These are phyloP conservation scores for Colletotrichum salicis DNA, from an alignment of 2,329 filamentous ascomycete genomes.

Conservation along the genomic window DNA sequence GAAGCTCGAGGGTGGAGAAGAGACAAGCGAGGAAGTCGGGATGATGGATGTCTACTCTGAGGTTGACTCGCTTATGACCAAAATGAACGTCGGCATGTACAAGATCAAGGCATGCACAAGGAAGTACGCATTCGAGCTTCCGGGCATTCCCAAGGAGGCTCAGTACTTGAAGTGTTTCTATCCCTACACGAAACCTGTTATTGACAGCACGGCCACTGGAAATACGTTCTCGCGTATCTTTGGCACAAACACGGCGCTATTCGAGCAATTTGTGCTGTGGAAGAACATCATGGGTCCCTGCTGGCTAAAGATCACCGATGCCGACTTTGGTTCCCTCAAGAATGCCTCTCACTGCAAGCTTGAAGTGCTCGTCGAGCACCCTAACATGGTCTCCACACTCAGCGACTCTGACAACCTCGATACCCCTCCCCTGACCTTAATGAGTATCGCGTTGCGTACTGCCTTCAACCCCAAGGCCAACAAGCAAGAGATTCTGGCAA, in stretches of 20 bases:
- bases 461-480: slow-evolving; percentile 91
- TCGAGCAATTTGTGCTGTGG: slow-evolving; percentile 98
- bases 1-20: slow-evolving; percentile 65
- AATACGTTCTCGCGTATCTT: slow-evolving; percentile 96
- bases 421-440: slow-evolving; percentile 88
- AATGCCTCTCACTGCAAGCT: slow-evolving; percentile 98
- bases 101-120: slow-evolving; percentile 91
- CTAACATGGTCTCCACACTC: slow-evolving; percentile 77
- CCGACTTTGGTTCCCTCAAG: slow-evolving; percentile 84
- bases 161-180: slow-evolving; percentile 97
- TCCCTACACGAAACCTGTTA: slow-evolving; percentile 83
- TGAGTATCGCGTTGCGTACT: slow-evolving; percentile 92
- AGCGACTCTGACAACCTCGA: slow-evolving; percentile 85
- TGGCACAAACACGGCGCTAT: slow-evolving; percentile 90
- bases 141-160: slow-evolving; percentile 85
- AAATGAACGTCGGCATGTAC: slow-evolving; percentile 85
- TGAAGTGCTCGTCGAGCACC: slow-evolving; percentile 84
- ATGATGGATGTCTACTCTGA: slow-evolving; percentile 93
- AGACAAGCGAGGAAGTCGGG: slow-evolving; percentile 80
- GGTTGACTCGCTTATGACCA: slow-evolving; percentile 88
- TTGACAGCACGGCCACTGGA: slow-evolving; percentile 78
- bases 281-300: slow-evolving; percentile 99
- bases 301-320: slow-evolving; percentile 91
- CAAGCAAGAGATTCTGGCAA: slow-evolving; percentile 93
- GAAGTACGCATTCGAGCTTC: slow-evolving; percentile 96